Conservation (phyloP, 306 rosid species). For the Inga laurina region DNA sequence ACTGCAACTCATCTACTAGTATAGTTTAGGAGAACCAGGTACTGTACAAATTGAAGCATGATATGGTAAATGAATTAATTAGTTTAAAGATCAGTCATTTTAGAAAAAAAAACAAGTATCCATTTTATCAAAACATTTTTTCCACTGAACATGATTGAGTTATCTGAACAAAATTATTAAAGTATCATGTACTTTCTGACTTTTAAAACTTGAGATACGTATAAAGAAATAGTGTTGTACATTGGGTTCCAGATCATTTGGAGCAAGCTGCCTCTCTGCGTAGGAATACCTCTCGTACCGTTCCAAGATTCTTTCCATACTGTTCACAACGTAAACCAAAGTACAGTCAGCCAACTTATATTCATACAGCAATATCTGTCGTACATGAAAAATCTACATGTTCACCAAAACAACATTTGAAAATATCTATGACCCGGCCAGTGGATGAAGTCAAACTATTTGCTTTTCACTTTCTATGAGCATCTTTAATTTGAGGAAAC, state of each 20-base stretch:
- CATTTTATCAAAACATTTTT: too few relatives aligned
- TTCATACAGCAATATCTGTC: neutral
- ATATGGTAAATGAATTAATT: too few relatives aligned
- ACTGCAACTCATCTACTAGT: too few relatives aligned
- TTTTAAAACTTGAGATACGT: neutral
- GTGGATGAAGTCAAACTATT: neutral
- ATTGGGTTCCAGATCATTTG: conserved; percentile 45
- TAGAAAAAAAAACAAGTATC: too few relatives aligned
- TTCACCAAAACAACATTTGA: neutral
- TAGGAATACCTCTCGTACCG: conserved; percentile 78
- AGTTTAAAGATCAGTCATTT: too few relatives aligned
- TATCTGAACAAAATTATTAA: too few relatives aligned
- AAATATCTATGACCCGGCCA: neutral
- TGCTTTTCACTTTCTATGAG: neutral
- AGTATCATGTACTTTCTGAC: too few relatives aligned
- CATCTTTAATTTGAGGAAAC: neutral
- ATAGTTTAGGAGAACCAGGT: too few relatives aligned
- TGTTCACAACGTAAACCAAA: conserved; percentile 22
- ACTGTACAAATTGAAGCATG: neutral
- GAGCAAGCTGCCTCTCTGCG: conserved; percentile 59
- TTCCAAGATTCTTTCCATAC: conserved; percentile 86
- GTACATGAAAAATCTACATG: neutral
- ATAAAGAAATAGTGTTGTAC: conserved; percentile 21
- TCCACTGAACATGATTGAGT: too few relatives aligned
- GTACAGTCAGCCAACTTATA: neutral